Conservation (phyloP, 2,329 filamentous ascomycete genomes). For the Diaporthe ilicicola region DNA sequence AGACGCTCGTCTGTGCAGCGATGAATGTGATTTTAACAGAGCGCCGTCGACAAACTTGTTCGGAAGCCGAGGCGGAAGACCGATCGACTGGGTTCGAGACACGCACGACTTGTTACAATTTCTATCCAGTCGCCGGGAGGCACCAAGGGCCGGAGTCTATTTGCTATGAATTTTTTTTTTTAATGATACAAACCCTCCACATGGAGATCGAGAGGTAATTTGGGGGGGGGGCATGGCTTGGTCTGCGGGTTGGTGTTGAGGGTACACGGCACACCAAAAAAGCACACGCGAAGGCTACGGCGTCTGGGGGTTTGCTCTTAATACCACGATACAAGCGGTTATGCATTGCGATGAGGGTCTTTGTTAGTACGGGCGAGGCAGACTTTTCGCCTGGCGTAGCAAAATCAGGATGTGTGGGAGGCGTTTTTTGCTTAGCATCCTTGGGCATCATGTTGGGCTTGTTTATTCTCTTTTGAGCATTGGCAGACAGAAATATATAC, state of each 20-base stretch:
- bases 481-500: neutral
- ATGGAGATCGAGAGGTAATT: neutral
- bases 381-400: neutral
- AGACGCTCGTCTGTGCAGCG: neutral
- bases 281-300: neutral
- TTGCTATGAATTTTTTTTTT: neutral
- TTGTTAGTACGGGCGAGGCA: neutral
- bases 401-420: conserved; percentile 9
- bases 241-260: neutral
- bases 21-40: no score
- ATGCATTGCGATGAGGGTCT: neutral
- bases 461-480: neutral
- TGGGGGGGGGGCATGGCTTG: neutral
- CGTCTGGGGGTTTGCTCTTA: neutral
- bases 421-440: neutral
- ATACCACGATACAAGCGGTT: neutral
- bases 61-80: neutral
- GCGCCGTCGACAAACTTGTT: neutral
- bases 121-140: conserved; percentile 15
- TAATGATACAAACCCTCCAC: neutral
- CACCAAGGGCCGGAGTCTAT: conserved; percentile 5
- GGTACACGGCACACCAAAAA: neutral
- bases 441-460: neutral
- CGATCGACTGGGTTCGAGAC: neutral
- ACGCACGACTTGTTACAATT: neutral